Evolutionary conservation across 129 eudicot species (phyloP).

Genomic region (Lactuca sativa): DNA sequence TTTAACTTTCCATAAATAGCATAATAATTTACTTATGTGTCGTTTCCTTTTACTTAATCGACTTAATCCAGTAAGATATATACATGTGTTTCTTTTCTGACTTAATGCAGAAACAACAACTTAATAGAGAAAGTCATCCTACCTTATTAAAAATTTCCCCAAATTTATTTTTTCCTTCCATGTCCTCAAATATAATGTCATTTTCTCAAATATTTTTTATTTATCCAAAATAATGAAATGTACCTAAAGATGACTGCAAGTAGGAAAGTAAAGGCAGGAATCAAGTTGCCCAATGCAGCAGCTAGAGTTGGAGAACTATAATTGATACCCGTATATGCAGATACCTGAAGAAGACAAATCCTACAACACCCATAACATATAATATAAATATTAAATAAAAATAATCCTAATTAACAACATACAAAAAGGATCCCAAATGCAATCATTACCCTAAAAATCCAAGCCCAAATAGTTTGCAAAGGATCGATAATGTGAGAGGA

Average conservation of each 20-base stretch:
- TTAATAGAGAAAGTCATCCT: not conserved
- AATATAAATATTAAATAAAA: not conserved
- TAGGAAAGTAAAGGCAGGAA: slow-evolving; percentile 52
- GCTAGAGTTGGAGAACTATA: slow-evolving; percentile 61
- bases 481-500: slow-evolving; percentile 43
- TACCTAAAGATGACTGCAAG: slow-evolving; percentile 52
- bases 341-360: slow-evolving; percentile 50
- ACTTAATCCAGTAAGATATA: too few species aligned
- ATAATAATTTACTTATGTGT: not conserved
- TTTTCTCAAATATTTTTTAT: too few species aligned
- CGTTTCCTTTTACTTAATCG: too few species aligned
- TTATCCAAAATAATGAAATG: not conserved
- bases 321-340: slow-evolving; percentile 49
- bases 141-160: too few species aligned
- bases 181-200: too few species aligned
- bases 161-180: too few species aligned
- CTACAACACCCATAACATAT: slow-evolving; percentile 35
- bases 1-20: not conserved
- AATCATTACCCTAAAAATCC: slow-evolving; percentile 49
- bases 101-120: too few species aligned
- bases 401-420: slow-evolving; percentile 1
- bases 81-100: too few species aligned
- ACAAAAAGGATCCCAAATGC: not conserved
- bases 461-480: slow-evolving; percentile 39
- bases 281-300: slow-evolving; percentile 51